These are phyloP conservation scores for Cercospora sojina DNA, from an alignment of 2,329 filamentous ascomycete genomes.

Conservation along the genomic window DNA sequence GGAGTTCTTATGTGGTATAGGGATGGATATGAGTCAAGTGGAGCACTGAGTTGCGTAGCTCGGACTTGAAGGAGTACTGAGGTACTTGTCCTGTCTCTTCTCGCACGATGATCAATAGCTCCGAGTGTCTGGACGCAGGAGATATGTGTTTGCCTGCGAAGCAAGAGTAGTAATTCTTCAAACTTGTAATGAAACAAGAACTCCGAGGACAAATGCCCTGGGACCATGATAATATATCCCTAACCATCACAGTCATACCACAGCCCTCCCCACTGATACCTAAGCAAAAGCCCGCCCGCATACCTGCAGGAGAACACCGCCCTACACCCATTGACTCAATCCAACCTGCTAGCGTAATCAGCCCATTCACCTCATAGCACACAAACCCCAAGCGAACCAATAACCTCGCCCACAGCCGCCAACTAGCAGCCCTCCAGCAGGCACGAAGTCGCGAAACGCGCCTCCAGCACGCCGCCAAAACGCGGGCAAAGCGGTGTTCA, in stretches of 20 bases:
- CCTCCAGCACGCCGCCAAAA: not conserved
- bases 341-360: not conserved
- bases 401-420: not conserved
- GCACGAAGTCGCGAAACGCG: not conserved
- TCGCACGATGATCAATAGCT: not conserved
- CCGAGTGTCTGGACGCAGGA: not conserved
- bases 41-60: not conserved
- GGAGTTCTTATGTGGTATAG: not conserved
- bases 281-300: not conserved
- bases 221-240: conserved; percentile 1
- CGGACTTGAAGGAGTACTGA: not conserved
- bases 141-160: not conserved
- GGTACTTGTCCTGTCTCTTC: not conserved
- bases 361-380: not conserved
- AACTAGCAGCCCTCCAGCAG: not conserved
- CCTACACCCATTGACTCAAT: conserved; percentile 4
- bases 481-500: not conserved
- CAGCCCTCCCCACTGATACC: not conserved
- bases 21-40: not conserved
- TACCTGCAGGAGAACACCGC: not conserved
- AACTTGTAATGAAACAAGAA: not conserved
- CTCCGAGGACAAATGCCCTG: not conserved
- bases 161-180: not conserved
- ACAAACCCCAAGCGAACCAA: not conserved
- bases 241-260: conserved; percentile 9